Conservation (phyloP, 352 stramenopile genomes). For the Pythium utonaiense region DNA sequence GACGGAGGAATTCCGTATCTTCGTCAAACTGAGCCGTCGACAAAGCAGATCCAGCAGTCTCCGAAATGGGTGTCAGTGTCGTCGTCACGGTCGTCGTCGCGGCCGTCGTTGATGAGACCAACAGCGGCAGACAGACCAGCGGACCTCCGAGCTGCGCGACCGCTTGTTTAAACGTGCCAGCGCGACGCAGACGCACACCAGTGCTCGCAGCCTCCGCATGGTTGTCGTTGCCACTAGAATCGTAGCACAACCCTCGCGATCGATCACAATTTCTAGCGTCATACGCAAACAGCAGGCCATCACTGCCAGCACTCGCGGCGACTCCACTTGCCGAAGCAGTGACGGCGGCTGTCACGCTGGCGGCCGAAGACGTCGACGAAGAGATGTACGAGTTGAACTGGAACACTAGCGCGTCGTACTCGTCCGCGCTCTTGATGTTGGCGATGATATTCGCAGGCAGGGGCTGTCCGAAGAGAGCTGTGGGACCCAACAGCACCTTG, state of each 20-base stretch:
- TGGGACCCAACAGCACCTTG: conserved; percentile 61
- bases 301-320: conserved; percentile 10
- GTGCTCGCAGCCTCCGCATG: conserved; percentile 29
- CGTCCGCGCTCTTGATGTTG: conserved; percentile 35
- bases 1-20: conserved; percentile 65
- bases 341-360: conserved; percentile 11
- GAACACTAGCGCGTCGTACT: conserved; percentile 42
- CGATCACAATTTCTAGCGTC: conserved; percentile 38
- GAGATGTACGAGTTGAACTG: conserved; percentile 47
- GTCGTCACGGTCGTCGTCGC: neutral
- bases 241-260: conserved; percentile 27
- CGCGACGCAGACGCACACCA: conserved; percentile 30
- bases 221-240: conserved; percentile 39
- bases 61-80: neutral
- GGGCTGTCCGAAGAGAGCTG: conserved; percentile 32
- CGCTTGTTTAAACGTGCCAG: conserved; percentile 35
- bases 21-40: conserved; percentile 60
- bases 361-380: conserved; percentile 25
- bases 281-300: conserved; percentile 37
- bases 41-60: neutral
- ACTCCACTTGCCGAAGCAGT: conserved; percentile 4
- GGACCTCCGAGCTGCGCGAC: conserved; percentile 37
- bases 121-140: conserved; percentile 34
- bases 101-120: conserved; percentile 19
- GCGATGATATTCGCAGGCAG: conserved; percentile 29